phyloP scores from a whole-genome alignment of 306 rosid genomes.

The Malus asiatica region DNA sequence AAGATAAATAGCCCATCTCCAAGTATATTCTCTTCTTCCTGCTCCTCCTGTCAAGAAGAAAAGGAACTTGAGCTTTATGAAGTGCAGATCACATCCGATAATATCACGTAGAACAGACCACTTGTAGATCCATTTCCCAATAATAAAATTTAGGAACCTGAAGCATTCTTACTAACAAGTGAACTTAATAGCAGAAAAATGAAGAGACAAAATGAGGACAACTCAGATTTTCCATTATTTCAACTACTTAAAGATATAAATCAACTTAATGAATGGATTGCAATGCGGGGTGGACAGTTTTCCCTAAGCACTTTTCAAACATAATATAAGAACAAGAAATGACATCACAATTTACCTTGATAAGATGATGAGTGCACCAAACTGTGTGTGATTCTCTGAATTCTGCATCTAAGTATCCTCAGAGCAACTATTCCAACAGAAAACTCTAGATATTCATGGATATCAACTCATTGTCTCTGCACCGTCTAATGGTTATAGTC shows the following conservation, averaged over 20 bases:
- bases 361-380: not conserved
- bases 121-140: not conserved
- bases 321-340: not conserved
- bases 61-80: not conserved
- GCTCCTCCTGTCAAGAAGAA: not conserved
- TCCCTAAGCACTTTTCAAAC: not conserved
- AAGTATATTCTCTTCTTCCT: not conserved
- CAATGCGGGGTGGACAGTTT: not conserved
- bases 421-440: slow-evolving; percentile 13
- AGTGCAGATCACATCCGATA: not conserved
- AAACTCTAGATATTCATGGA: slow-evolving; percentile 44
- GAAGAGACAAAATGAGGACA: not conserved
- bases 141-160: not conserved
- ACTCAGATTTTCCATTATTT: not conserved
- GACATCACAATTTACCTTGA: slow-evolving; percentile 16
- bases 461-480: slow-evolving; percentile 49
- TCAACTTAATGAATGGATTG: not conserved
- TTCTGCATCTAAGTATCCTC: slow-evolving; percentile 7
- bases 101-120: not conserved
- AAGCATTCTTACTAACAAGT: not conserved
- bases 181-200: not conserved
- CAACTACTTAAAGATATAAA: not conserved
- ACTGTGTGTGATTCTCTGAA: slow-evolving; percentile 15
- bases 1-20: not conserved
- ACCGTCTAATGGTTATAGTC: slow-evolving; percentile 45